Evolutionary conservation across 2,329 filamentous ascomycete species (phyloP), one percentile per base, ranked within the genome.

Genomic region (Hortaea sp.): DNA sequence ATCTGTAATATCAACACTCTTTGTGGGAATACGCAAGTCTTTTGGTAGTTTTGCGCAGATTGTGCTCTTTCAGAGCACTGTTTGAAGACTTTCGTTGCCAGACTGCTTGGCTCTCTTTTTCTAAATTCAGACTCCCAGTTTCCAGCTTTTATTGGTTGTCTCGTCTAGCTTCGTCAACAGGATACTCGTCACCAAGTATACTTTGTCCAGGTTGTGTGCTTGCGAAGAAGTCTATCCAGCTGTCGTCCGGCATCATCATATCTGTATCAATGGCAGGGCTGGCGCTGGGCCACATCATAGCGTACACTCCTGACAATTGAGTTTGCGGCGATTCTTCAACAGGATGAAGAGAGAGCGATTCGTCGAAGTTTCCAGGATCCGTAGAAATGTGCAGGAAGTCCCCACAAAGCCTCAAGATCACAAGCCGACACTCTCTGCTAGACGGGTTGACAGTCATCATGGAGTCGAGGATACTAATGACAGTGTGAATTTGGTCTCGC

Each of bases 231-330:
- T 44, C 44, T 20, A 44, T 49, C 56, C 56, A 58, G 40, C 43
- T 48, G 32, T 53, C 44, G 29, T 58, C 55, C 7, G 49, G 51
- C 43, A 57, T 54, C 31, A 53, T 41, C 28, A 54, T 48, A 37
- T 58, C 56, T 10, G 43, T 45, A 20, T 58, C 56, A 5, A 49
- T 48, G 6, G 47, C 34, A 20, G 2, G 20, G 31, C 51, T 52
- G 7, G 51, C 60, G 39, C 68, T 69, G 3, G 68, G 70, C 69
- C 70, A 72, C 69, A 72, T 70, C 68, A 71, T 69, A 12, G 62
- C 60, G 42, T 70, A 66, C 1, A 71, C 62, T 20, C 58, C 65
- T 35, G 68, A 66, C 12, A 72, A 65, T 49, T 70, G 68, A 1
- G 67, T 69, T 51, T 71, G 65, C 0, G 68, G 64, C 32, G 62